Percentiles rank a stretch among this genome's conserved stretches.
These are phyloP conservation scores for Malus fusca DNA, from an alignment of 306 rosid species.

Conservation along the genomic window DNA sequence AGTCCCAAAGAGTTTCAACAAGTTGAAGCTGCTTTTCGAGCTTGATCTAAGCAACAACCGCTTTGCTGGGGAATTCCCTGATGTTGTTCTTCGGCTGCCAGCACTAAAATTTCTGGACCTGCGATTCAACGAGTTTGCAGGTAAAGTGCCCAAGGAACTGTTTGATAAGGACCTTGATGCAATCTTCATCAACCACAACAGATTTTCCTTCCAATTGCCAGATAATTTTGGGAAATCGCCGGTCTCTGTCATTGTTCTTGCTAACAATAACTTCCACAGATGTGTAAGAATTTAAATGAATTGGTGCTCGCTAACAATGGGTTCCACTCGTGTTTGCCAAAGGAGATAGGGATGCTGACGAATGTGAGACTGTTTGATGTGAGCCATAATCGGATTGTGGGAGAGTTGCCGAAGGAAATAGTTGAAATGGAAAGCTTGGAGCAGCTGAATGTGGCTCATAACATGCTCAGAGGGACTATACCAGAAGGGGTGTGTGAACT, in stretches of 20 bases:
- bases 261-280: conserved; percentile 58
- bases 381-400: conserved; percentile 43
- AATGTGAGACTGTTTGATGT: conserved; percentile 57
- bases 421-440: conserved; percentile 46
- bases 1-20: conserved; percentile 43
- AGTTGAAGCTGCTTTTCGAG: conserved; percentile 39
- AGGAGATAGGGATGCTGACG: conserved; percentile 49
- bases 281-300: conserved; percentile 59
- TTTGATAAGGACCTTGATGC: conserved; percentile 68
- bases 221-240: conserved; percentile 59
- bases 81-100: conserved; percentile 43
- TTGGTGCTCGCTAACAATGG: conserved; percentile 38
- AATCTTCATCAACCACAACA: conserved; percentile 57
- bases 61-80: conserved; percentile 56
- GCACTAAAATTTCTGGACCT: conserved; percentile 49
- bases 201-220: conserved; percentile 41
- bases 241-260: conserved; percentile 62
- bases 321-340: conserved; percentile 49
- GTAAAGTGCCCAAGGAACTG: conserved; percentile 38
- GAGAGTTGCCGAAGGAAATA: conserved; percentile 41
- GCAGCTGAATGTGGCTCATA: conserved; percentile 54
- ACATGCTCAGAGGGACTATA: conserved; percentile 29
- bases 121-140: conserved; percentile 71
- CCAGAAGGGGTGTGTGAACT: conserved; percentile 25
- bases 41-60: conserved; percentile 65